Conservation (phyloP, 116 monocot species). For the Trichopus zeylanicus region DNA sequence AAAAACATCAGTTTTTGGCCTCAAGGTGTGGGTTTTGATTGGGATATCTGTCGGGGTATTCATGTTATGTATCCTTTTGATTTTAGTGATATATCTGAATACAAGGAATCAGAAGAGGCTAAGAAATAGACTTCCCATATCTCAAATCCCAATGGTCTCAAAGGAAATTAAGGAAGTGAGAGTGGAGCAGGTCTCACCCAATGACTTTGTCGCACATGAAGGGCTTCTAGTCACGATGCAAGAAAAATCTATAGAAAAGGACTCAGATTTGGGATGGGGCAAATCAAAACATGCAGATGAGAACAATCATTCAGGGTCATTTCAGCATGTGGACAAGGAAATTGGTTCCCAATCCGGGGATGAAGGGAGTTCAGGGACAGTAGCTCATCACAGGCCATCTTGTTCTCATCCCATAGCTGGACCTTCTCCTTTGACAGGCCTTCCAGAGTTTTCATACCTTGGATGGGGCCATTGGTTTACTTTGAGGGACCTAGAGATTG, state of each 20-base stretch:
- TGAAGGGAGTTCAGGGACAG: constrained; percentile 14
- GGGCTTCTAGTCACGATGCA: constrained; percentile 20
- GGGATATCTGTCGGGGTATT: constrained; percentile 26
- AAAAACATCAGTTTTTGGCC: constrained; percentile 14
- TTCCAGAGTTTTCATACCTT: constrained; percentile 27
- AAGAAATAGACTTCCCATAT: constrained; percentile 24
- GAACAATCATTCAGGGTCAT: constrained; percentile 20
- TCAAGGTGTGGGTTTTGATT: constrained; percentile 38
- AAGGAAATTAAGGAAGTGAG: constrained; percentile 72
- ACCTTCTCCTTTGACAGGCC: constrained; percentile 21
- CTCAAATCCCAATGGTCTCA: constrained; percentile 38
- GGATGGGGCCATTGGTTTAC: constrained; percentile 43
- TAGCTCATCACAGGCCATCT: constrained; percentile 10
- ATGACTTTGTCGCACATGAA: constrained; percentile 21
- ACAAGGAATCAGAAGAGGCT: constrained; percentile 16
- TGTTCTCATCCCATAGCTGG: constrained; percentile 3
- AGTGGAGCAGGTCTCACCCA: constrained; percentile 24
- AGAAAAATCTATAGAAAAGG: constrained; percentile 34
- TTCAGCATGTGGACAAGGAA: constrained; percentile 27
- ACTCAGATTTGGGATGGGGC: constrained; percentile 36
- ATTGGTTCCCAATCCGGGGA: constrained; percentile 15
- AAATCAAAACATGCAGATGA: constrained; percentile 9
- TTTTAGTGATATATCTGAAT: constrained; percentile 28
- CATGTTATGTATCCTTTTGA: constrained; percentile 22
- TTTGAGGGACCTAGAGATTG: constrained; percentile 25